Base-by-base conservation (phyloP, 805 yeast genomes). In the Hanseniaspora taiwanica region DNA sequence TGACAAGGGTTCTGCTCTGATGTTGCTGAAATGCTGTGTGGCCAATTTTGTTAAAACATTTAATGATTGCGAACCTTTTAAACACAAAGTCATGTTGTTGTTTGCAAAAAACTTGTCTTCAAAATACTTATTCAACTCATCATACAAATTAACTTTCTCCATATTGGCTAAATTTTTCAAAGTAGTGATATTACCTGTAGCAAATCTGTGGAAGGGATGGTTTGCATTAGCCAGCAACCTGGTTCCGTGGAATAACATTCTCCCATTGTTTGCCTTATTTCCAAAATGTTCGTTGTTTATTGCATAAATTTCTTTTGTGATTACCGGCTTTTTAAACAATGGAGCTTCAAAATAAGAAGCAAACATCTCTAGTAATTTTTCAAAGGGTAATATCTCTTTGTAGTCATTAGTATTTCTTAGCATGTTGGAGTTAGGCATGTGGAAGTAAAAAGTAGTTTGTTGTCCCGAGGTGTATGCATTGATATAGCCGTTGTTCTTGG, bases 381-480 rank as follows among this genome's bases (percentile, higher is more conserved):
- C 70, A 49, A 76, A 71, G 1, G 64, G 54, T n/a, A 40, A 36
- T 12, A 42, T 37, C 27, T 46, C 37, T 21, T 44, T 37, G 7
- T 40, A 23, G 13, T 42, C 40, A 18, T 41, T 33, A 4, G 21
- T 8, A 8, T 29, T 20, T 19, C 37, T 41, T n/a, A 41, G 18
- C 36, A 48, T 45, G 27, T 53, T 47, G 12, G 64, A 54, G 39
- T 55, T 62, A 0, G 86, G 83, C 1, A 78, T 54, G 47, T 77
- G 78, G 50, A 77, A 78, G 47, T 68, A 74, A 52, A 71, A 81
- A 13, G 75, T 65, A 0, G 89, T 79, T 40, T 66, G 71, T 45
- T 76, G 82, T 2, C 78, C 79, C 1, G 79, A 71, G 0, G 93
- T 81, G 46, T 60, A 72, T 0, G 91, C 93, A 56, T 80, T 81